Evolutionary conservation across 345 rosid species (phyloP), one percentile per base, ranked within the genome.

Genomic region (Punica granatum): DNA sequence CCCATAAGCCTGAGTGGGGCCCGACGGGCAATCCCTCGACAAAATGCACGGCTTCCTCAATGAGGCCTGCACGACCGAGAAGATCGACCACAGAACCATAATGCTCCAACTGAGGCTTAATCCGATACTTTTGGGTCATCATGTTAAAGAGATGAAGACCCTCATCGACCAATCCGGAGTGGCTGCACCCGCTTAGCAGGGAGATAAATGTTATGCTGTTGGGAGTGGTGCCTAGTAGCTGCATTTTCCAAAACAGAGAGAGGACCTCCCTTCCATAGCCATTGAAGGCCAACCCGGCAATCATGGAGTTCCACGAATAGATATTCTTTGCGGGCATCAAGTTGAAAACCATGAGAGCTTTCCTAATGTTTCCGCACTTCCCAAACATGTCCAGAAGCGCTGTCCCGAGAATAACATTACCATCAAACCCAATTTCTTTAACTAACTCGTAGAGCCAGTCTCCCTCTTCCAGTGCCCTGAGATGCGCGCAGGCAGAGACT

Each of bases 271-370:
- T 31, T 46, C 80, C 80, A 63, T 48, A 66, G 48, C 80, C 83
- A 63, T 80, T 74, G 72, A 76, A 71, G 54, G 78, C 78, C 63
- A 73, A 74, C 37, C 80, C 76, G 19, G 69, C 71, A 37, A 80
- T 76, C 76, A 76, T 74, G 35, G 78, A 76, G 68, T 80, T 80
- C 83, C 83, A 80, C 0, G 83, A 69, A 39, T 72, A 67, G 35
- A 69, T 33, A 69, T 80, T 79, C 73, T 67, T 80, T 21, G 25
- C 71, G 35, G 66, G 69, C 37, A 74, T 77, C 59, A 15, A 65
- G 33, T 76, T 69, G 65, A 80, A 80, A 21, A 80, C 70, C 31
- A 43, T 3, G 35, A 30, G 42, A 13, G 80, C 83, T 63, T 69
- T 68, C 48, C 36, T 60, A 9, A 80, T 28, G 63, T 64, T 68